Evolutionary conservation across 177 flowering plant genomes (phyloP).

Genomic region (Vitis hybrid): DNA sequence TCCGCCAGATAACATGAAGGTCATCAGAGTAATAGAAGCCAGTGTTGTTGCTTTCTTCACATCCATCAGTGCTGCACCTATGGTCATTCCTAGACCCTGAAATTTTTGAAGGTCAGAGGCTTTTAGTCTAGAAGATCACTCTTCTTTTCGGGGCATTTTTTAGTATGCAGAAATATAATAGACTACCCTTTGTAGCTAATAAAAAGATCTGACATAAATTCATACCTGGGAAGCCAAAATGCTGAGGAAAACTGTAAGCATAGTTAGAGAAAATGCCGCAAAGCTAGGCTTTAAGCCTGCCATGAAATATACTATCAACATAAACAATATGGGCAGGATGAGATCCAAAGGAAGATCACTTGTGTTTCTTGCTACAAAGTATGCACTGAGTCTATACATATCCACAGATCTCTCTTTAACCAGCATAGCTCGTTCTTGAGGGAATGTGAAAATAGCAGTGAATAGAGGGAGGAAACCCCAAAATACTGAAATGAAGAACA

Average conservation of each 20-base stretch:
- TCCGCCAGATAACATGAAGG: conserved; percentile 42
- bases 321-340: conserved; percentile 31
- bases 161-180: no score
- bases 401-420: conserved; percentile 37
- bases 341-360: conserved; percentile 44
- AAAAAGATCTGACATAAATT: neutral
- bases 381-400: conserved; percentile 43
- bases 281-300: conserved; percentile 21
- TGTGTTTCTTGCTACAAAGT: conserved; percentile 30
- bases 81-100: conserved; percentile 40
- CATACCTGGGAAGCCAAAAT: conserved; percentile 33
- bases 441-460: conserved; percentile 39
- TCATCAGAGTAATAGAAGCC: conserved; percentile 28
- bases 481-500: conserved; percentile 36
- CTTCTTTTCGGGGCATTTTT: no score
- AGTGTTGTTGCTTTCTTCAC: conserved; percentile 37
- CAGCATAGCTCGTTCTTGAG: conserved; percentile 41
- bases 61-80: conserved; percentile 47
- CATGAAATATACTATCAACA: conserved; percentile 27
- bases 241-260: conserved; percentile 31
- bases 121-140: neutral
- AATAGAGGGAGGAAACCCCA: conserved; percentile 40
- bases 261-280: conserved; percentile 15
- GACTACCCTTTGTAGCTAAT: neutral
- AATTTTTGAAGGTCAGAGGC: neutral